These are phyloP conservation scores for Phellinidium pouzarii DNA, from an alignment of 1,284 basidiomycete genomes.

Conservation along the genomic window DNA sequence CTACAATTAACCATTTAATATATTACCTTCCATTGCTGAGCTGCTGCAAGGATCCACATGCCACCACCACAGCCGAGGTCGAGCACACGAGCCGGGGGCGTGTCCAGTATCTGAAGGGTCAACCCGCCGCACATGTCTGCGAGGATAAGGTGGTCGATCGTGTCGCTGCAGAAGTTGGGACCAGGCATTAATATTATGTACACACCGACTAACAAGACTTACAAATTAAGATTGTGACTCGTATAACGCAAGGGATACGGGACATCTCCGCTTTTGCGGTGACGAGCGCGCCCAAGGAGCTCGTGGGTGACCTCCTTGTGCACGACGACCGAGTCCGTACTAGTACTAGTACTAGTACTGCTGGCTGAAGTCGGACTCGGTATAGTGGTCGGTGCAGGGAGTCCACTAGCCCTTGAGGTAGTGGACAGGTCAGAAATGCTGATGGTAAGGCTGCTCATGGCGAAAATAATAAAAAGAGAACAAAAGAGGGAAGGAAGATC, in stretches of 20 bases:
- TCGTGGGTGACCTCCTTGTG: slow-evolving; percentile 42
- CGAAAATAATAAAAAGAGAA: slow-evolving; percentile 12
- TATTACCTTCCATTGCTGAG: slow-evolving; percentile 56
- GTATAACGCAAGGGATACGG: slow-evolving; percentile 49
- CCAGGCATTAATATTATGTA: neutral
- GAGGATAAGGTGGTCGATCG: slow-evolving; percentile 63
- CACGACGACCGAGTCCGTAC: slow-evolving; percentile 19
- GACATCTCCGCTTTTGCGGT: slow-evolving; percentile 40
- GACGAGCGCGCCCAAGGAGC: slow-evolving; percentile 33
- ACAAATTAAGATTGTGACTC: slow-evolving; percentile 48
- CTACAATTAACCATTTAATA: too few relatives aligned
- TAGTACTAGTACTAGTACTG: too few relatives aligned
- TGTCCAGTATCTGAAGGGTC: slow-evolving; percentile 47
- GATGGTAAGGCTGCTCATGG: slow-evolving; percentile 25
- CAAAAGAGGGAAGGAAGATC: neutral
- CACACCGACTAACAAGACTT: slow-evolving; percentile 24
- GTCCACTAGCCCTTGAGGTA: slow-evolving; percentile 7
- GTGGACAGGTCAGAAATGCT: slow-evolving; percentile 13
- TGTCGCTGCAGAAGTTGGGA: slow-evolving; percentile 40
- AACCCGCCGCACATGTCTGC: slow-evolving; percentile 38
- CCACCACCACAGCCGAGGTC: slow-evolving; percentile 82
- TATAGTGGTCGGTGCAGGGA: slow-evolving; percentile 11
- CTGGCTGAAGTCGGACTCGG: slow-evolving; percentile 9
- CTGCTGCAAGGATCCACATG: slow-evolving; percentile 63
- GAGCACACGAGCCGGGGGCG: slow-evolving; percentile 47